phyloP scores from a whole-genome alignment of 257 asterid genomes.

The Salvia hispanica region DNA sequence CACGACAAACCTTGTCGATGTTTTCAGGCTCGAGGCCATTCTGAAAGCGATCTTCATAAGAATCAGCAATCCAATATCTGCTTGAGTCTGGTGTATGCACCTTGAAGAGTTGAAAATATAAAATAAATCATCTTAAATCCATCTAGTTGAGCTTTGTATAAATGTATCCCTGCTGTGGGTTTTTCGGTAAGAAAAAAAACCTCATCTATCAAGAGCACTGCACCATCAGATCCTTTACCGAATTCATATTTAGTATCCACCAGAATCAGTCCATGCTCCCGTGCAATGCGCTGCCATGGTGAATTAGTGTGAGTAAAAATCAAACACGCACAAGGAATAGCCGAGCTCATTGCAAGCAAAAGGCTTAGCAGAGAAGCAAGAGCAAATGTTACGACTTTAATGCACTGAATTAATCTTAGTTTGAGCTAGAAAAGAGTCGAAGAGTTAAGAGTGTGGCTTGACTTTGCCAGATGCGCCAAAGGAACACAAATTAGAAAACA shows the following conservation, averaged over 20 bases:
- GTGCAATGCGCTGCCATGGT: slow-evolving; percentile 58
- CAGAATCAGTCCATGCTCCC: slow-evolving; percentile 80
- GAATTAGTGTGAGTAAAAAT: background rate
- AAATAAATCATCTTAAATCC: slow-evolving; percentile 15
- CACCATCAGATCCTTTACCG: slow-evolving; percentile 89
- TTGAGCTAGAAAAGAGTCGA: background rate
- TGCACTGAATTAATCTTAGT: background rate
- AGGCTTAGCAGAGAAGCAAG: slow-evolving; percentile 16
- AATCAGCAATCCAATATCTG: slow-evolving; percentile 85
- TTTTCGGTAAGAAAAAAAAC: slow-evolving; percentile 41
- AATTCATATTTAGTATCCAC: slow-evolving; percentile 97
- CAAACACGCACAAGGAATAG: slow-evolving; percentile 5
- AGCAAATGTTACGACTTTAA: background rate
- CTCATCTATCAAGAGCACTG: slow-evolving; percentile 79
- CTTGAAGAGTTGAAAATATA: slow-evolving; percentile 37
- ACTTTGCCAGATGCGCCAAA: background rate
- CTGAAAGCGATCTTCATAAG: slow-evolving; percentile 67
- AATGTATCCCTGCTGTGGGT: slow-evolving; percentile 7
- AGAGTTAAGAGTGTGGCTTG: background rate
- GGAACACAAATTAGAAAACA: background rate
- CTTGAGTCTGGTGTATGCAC: slow-evolving; percentile 98
- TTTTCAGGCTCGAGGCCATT: slow-evolving; percentile 90
- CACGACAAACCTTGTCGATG: slow-evolving; percentile 75
- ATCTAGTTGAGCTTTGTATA: slow-evolving; percentile 10
- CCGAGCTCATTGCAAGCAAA: background rate